phyloP scores from a whole-genome alignment of 2,329 filamentous ascomycete species.

The Paraphaeosphaeria minitans region DNA sequence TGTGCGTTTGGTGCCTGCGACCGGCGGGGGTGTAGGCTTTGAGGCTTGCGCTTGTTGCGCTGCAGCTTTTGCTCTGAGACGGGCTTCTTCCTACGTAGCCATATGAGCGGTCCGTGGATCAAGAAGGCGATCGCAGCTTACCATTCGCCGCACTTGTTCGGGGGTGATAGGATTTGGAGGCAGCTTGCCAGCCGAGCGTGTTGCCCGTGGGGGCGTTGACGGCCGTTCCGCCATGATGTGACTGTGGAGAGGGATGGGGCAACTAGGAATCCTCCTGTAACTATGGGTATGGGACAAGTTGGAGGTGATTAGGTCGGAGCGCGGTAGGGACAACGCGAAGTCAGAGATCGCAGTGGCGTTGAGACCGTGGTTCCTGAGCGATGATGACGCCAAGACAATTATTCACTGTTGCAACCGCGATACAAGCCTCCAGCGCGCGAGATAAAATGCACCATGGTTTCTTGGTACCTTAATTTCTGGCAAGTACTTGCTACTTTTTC shows the following conservation, averaged over 20 bases:
- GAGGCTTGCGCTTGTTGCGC: constrained; percentile 54
- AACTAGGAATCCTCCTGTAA: neutral
- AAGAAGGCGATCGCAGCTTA: constrained; percentile 30
- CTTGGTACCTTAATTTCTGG: no score
- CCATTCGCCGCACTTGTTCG: constrained; percentile 65
- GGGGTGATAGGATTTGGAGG: constrained; percentile 60
- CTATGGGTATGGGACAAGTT: no score
- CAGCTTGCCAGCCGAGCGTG: constrained; percentile 45
- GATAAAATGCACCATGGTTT: neutral
- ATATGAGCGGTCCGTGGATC: constrained; percentile 1
- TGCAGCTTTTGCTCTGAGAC: constrained; percentile 84
- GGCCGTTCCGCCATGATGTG: constrained; percentile 48
- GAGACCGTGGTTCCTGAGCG: constrained; percentile 32
- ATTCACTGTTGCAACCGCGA: constrained; percentile 7
- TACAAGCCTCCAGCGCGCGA: neutral
- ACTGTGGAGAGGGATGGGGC: neutral
- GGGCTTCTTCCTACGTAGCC: constrained; percentile 75
- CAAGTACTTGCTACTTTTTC: neutral
- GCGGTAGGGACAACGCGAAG: neutral
- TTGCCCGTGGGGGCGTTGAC: constrained; percentile 55
- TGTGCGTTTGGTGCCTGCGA: constrained; percentile 71
- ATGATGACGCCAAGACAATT: constrained; percentile 40
- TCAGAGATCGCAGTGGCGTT: constrained; percentile 10
- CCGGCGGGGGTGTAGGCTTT: constrained; percentile 36
- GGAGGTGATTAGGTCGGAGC: no score